A percentile compares a stretch with the other conserved stretches of the same genome.
Conservation (phyloP, 2,329 filamentous ascomycete genomes). For the Fonsecaea pugnacius region DNA sequence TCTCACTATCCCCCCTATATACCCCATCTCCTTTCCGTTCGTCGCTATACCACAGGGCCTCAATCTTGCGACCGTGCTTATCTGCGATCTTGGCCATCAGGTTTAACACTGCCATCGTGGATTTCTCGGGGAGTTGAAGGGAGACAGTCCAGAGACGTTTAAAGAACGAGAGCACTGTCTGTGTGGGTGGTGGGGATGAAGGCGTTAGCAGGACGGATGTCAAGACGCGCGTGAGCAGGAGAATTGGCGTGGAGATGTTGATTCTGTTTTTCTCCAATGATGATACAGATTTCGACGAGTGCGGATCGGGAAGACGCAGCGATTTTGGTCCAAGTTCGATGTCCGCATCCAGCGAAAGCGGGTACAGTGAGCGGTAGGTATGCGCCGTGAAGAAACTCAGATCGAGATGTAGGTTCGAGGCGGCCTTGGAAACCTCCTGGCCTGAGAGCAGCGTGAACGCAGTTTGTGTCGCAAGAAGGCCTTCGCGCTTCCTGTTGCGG, state of each 20-base stretch:
- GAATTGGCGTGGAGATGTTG: constrained; percentile 93
- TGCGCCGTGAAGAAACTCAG: constrained; percentile 94
- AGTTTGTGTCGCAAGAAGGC: constrained; percentile 91
- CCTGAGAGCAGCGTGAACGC: constrained; percentile 95
- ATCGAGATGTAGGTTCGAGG: constrained; percentile 81
- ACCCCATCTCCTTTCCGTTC: constrained; percentile 89
- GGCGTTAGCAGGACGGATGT: constrained; percentile 77
- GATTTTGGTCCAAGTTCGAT: constrained; percentile 80
- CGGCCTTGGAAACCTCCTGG: constrained; percentile 86
- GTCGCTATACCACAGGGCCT: constrained; percentile 90
- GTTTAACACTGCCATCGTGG: constrained; percentile 75
- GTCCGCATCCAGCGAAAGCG: constrained; percentile 78
- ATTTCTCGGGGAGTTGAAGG: constrained; percentile 89
- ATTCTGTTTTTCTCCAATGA: constrained; percentile 65
- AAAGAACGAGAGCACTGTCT: constrained; percentile 86
- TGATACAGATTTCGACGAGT: constrained; percentile 44
- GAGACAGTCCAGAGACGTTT: constrained; percentile 85
- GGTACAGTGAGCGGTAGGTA: constrained; percentile 83
- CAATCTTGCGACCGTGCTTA: constrained; percentile 79
- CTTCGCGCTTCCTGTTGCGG: constrained; percentile 81
- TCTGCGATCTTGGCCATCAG: constrained; percentile 78
- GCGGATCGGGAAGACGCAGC: constrained; percentile 70
- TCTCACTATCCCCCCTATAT: constrained; percentile 73
- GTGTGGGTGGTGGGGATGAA: constrained; percentile 71
- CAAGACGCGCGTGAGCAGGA: constrained; percentile 85